Evolutionary conservation across 768 basidiomycete genomes (phyloP), one percentile per base, ranked within the genome.

Genomic region (Leucocoprinus sp.): DNA sequence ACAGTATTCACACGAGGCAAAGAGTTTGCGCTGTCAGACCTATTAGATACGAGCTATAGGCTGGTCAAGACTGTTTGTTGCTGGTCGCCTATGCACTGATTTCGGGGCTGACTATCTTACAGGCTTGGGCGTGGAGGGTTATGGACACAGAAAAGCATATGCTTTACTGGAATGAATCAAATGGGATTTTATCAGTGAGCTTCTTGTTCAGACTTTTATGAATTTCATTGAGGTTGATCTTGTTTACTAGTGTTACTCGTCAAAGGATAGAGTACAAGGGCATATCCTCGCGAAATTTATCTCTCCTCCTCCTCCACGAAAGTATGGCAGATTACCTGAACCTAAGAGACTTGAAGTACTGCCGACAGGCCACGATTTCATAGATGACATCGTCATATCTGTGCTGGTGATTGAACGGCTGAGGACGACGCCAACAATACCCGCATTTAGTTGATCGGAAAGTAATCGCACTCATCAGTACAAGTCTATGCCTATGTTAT

Each of bases 301-400:
- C n/a, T 64, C 64, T 24, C 59, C 67, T 5, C 53, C 48, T 35
- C 55, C 62, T 29, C 54, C 57, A 12, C 60, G 68, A 42, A 63
- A 60, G 41, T 60, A 62, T 40, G 65, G 66, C 15, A 60, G 64
- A 48, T 50, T 60, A 19, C 45, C 52, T 15, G 64, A 64, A 38
- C 53, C 57, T 43, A 60, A 64, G 19, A 64, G 62, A 43, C 52
- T 71, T 37, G 60, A 71, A 14, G 60, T 71, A 14, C 60, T 64
- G 19, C 64, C 69, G 1, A 53, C 59, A 49, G 69, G 70, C 1
- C 64, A 69, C 46, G 64, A 66, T 36, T 57, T 54, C 39, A 59
- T 70, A 36, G 71, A 71, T 42, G 70, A 72, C 37, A 64, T 71
- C 22, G 51, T 71, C 14, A 60, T 72, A 42, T 69, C 66, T n/a